Conservation (phyloP, 768 basidiomycete species). For the Russula sp. region DNA sequence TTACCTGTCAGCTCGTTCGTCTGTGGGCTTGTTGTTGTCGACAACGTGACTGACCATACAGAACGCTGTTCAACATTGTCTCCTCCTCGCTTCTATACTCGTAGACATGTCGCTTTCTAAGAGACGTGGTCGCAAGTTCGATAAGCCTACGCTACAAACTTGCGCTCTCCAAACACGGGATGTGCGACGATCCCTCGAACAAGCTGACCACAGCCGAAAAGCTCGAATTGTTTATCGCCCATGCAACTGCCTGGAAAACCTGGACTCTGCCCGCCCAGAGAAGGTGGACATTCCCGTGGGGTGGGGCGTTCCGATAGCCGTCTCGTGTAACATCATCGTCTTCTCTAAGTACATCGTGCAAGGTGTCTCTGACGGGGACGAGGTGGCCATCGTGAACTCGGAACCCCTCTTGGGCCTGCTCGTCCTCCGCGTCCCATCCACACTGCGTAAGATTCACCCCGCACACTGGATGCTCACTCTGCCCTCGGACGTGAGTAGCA, state of each 20-base stretch:
- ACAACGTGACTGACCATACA: neutral
- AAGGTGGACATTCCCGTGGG: neutral
- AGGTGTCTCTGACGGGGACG: neutral
- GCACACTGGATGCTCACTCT: conserved; percentile 6
- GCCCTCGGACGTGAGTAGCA: neutral
- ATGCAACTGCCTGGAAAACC: neutral
- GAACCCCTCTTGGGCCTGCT: neutral
- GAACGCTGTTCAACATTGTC: too few relatives aligned
- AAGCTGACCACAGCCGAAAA: conserved; percentile 3
- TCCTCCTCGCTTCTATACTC: too few relatives aligned
- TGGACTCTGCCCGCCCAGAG: neutral
- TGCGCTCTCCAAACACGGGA: conserved; percentile 1
- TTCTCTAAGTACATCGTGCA: neutral
- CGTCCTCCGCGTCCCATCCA: conserved; percentile 7
- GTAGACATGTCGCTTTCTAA: conserved; percentile 8
- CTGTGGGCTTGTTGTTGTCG: neutral
- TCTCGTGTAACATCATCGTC: conserved; percentile 7
- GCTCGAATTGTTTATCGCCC: neutral
- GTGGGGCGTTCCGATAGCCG: conserved; percentile 3
- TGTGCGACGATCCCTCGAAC: conserved; percentile 1
- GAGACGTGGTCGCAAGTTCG: neutral
- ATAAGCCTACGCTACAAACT: conserved; percentile 11
- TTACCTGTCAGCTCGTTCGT: conserved; percentile 11
- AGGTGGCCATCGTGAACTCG: too few relatives aligned
- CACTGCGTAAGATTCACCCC: neutral